phyloP scores from a whole-genome alignment of 192 early-diverging fungal genomes.

The Rhizoclosmatium globosum region DNA sequence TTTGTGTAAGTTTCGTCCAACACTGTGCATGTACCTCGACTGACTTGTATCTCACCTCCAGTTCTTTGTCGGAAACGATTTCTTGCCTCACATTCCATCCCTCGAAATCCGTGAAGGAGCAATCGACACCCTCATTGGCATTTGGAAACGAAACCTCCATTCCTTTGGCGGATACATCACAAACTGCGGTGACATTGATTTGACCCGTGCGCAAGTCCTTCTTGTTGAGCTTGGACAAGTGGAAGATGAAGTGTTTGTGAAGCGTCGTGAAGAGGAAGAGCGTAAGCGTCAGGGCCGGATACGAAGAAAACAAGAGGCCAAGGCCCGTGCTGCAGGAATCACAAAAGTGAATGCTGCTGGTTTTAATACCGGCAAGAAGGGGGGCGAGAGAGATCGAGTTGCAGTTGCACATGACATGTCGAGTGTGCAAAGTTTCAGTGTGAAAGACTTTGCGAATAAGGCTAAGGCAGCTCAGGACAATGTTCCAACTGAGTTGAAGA shows the following conservation, averaged over 20 bases:
- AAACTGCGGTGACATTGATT: slow-evolving; percentile 76
- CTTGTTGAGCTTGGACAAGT: slow-evolving; percentile 59
- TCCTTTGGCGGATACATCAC: slow-evolving; percentile 86
- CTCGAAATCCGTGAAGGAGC: slow-evolving; percentile 95
- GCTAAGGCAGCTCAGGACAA: not conserved
- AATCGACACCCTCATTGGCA: slow-evolving; percentile 63
- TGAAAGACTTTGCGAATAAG: not conserved
- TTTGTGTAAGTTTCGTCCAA: slow-evolving; percentile 53
- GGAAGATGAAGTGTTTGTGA: slow-evolving; percentile 61
- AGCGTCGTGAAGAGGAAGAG: slow-evolving; percentile 55
- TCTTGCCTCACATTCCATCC: slow-evolving; percentile 92
- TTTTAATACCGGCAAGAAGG: not conserved
- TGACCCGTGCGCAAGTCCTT: slow-evolving; percentile 52
- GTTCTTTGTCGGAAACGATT: slow-evolving; percentile 98
- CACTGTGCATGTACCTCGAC: not conserved
- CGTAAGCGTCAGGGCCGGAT: slow-evolving; percentile 42
- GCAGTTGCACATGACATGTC: not conserved
- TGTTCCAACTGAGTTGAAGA: not conserved
- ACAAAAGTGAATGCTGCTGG: slow-evolving; percentile 18
- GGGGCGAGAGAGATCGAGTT: slow-evolving; percentile 7
- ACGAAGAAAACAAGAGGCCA: slow-evolving; percentile 43
- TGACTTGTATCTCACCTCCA: not conserved
- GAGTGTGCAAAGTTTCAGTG: not conserved
- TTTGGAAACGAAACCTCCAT: slow-evolving; percentile 63
- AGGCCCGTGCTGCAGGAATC: slow-evolving; percentile 14